Evolutionary conservation across 805 yeast genomes (phyloP), one percentile per base, ranked within the genome.

Genomic region (Myxozyma melibiosi): DNA sequence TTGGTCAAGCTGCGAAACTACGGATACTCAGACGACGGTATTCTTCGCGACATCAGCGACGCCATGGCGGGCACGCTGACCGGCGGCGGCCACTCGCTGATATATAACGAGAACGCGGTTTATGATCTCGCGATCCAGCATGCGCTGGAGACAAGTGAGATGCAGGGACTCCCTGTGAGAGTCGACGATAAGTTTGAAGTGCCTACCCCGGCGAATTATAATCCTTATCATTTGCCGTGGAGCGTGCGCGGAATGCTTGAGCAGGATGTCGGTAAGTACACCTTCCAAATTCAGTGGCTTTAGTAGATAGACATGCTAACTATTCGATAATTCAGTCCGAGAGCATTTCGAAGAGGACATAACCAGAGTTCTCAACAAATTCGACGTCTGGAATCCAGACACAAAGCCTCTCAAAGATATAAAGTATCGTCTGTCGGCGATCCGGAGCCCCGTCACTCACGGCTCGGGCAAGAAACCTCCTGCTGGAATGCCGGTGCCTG

Each of bases 141-240:
- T 68, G 81, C 88, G 1, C 71, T 91, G 22, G 90, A 87, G 65
- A 89, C 97, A 0, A 81, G 84, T 18, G 84, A 84, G 63, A 69
- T 84, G 71, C 74, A 39, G 75, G 50, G 44, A 13, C 43, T 60
- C 1, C 64, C 72, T 39, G 68, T 68, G 37, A 43, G 57, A 20
- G 65, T 69, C 28, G 67, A 63, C 30, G 67, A 64, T 14, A 55
- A 56, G 28, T 88, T 85, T 68, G 82, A 81, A 48, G 77, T 88
- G 38, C 83, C 88, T 6, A 53, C 44, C 47, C 63, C 67, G 13
- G 72, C 86, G 18, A 90, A 89, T 1, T 75, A 81, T 27, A 91
- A 92, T 70, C 97, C 97, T 0, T 92, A 81, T 67, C 83, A 86
- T 57, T 73, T 92, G 37, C 98, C 98, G 1, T 92, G 97, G 97